Conservation (phyloP, 176 grass and related monocot genomes). For the Lolium rigidum region DNA sequence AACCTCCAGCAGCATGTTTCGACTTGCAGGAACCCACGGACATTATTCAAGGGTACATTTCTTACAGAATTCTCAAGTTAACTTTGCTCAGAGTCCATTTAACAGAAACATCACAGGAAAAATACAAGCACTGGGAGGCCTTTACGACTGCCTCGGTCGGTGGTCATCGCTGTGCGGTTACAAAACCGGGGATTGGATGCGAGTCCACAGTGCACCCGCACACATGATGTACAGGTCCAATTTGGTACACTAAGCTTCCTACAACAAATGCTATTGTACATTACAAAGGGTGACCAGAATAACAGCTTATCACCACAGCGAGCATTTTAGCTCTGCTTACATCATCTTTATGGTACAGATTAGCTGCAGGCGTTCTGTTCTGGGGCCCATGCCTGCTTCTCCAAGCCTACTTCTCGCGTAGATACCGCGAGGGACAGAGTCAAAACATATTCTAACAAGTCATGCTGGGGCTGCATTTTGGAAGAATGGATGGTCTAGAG, state of each 20-base stretch:
- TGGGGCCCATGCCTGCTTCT: not conserved
- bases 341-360: constrained; percentile 31
- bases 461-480: constrained; percentile 45
- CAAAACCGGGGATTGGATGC: not conserved
- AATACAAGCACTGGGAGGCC: not conserved
- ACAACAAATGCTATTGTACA: constrained; percentile 57
- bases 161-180: not conserved
- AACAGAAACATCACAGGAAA: not conserved
- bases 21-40: no score
- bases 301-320: constrained; percentile 23
- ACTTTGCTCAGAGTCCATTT: not conserved
- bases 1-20: not conserved
- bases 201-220: not conserved
- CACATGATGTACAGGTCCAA: constrained; percentile 13
- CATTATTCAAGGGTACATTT: not conserved
- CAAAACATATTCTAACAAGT: constrained; percentile 29
- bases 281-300: constrained; percentile 28
- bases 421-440: not conserved
- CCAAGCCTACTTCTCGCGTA: constrained; percentile 14
- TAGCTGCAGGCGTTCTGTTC: constrained; percentile 25
- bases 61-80: not conserved
- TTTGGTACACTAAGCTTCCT: constrained; percentile 27
- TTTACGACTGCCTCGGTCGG: not conserved
- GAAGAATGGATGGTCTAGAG: constrained; percentile 92
- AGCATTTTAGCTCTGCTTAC: constrained; percentile 32